These are phyloP conservation scores for Pneumocystis sp. DNA, from an alignment of 1,139 yeast genomes.

Conservation along the genomic window DNA sequence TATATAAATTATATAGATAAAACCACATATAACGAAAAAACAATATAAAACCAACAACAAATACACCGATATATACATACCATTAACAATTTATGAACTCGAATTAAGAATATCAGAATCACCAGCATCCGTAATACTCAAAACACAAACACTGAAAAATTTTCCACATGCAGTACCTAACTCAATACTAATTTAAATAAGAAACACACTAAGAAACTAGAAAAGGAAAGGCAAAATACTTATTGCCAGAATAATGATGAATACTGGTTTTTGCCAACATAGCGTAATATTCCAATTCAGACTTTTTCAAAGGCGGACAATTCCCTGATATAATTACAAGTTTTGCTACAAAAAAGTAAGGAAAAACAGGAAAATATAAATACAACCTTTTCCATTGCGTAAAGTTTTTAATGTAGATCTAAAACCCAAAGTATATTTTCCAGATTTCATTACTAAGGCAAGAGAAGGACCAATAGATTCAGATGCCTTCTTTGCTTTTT, in stretches of 20 bases:
- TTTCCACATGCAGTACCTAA: constrained; percentile 99
- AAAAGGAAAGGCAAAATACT: constrained; percentile 16
- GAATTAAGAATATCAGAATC: constrained; percentile 83
- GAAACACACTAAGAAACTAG: not conserved
- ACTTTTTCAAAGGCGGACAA: constrained; percentile 99
- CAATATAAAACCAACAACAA: not conserved
- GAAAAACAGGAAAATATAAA: constrained; percentile 6
- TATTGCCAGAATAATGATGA: constrained; percentile 96
- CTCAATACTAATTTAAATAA: constrained; percentile 49
- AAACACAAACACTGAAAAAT: constrained; percentile 98
- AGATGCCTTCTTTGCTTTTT: constrained; percentile 61
- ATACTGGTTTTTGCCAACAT: constrained; percentile 98
- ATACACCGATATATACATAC: not conserved
- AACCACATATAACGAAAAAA: not conserved
- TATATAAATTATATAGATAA: not conserved
- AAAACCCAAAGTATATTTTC: constrained; percentile 99
- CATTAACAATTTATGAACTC: constrained; percentile 19
- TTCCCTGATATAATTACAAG: constrained; percentile 95
- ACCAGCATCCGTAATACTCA: constrained; percentile 96
- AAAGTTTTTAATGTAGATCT: constrained; percentile 96
- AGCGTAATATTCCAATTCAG: constrained; percentile 99
- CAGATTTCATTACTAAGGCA: constrained; percentile 96
- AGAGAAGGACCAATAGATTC: constrained; percentile 97
- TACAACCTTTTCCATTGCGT: constrained; percentile 59
- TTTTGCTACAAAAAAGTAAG: constrained; percentile 41